A percentile compares a stretch with the other conserved stretches of the same genome.
These are phyloP conservation scores for Candida smagusa DNA, from an alignment of 1,139 yeast species.

Conservation along the genomic window DNA sequence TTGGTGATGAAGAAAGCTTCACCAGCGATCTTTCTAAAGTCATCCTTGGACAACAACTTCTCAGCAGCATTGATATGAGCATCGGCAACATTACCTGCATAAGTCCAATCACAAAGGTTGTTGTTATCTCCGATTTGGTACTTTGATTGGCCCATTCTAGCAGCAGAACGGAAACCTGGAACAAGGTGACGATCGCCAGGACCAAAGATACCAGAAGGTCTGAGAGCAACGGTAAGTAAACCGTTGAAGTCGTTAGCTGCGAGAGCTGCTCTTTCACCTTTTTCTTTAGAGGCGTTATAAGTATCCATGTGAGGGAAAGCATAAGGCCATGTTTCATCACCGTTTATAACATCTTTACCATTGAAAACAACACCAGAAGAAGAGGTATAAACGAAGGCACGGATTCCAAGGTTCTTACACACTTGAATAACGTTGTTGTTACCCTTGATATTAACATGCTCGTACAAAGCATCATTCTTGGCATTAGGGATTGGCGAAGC, in stretches of 20 bases:
- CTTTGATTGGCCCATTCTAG: constrained; percentile 80
- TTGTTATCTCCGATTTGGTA: constrained; percentile 93
- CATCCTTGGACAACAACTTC: constrained; percentile 47
- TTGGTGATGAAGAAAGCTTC: constrained; percentile 89
- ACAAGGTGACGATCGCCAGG: constrained; percentile 98
- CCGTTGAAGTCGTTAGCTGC: constrained; percentile 58
- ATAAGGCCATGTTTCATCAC: constrained; percentile 91
- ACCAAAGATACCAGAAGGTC: constrained; percentile 98
- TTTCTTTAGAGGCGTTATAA: constrained; percentile 91
- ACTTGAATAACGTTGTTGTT: constrained; percentile 72
- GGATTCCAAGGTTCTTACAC: constrained; percentile 50
- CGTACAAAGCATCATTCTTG: constrained; percentile 60
- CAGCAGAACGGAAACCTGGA: constrained; percentile 86
- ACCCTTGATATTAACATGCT: constrained; percentile 88
- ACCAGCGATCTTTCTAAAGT: constrained; percentile 59
- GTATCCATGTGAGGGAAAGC: constrained; percentile 94
- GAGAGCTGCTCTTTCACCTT: constrained; percentile 81
- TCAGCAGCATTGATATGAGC: constrained; percentile 92
- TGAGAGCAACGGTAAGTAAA: constrained; percentile 74
- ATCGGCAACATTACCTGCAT: constrained; percentile 99
- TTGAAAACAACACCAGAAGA: constrained; percentile 97
- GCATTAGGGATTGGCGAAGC: constrained; percentile 76
- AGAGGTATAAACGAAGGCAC: constrained; percentile 87
- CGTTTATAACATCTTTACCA: constrained; percentile 87
- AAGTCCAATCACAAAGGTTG: constrained; percentile 93